Evolutionary conservation across 805 yeast genomes (phyloP), one percentile per base, ranked within the genome.

Genomic region (Barnettozyma vustinii): DNA sequence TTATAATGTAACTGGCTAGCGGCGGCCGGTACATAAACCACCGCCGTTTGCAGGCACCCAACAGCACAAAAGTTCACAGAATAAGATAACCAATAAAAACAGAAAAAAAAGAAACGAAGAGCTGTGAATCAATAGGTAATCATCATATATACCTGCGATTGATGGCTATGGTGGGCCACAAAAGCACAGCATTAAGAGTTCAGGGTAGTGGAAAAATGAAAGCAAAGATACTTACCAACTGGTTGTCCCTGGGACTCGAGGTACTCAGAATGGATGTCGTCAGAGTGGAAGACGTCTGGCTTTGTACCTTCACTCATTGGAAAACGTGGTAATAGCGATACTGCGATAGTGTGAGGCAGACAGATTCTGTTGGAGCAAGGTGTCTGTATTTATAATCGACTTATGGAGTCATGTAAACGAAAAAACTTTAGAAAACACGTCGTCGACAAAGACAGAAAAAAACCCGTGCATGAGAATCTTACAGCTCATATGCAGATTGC

Each of bases 201-300:
- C 27, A 23, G 18, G 23, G 21, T n/a, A 36, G n/a, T n/a, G 33
- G 23, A 40, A 19, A 39, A 45, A n/a, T 27, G 37, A 23, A 37
- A 10, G 27, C 27, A 37, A 27, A 20, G 23, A 23, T 5, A 59
- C 63, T 56, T 52, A 60, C 63, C 64, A 32, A 58, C 63, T 49
- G 64, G 61, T 32, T 47, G 42, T 43, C 62, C 59, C 25, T 45
- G 44, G 30, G 52, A 56, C 26, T 57, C 63, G 10, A 61, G 49
- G 52, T 25, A 61, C 49, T 59, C 64, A 5, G 63, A 59, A 37
- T 57, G 55, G 43, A 61, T 61, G 51, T 61, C 64, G 45, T 61
- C 64, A 9, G 64, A 59, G 49, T 61, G 63, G 53, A 61, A 58
- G 26, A 58, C 52, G 51, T 59, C 63, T 27, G 65, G 65, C 52